Evolutionary conservation across 306 rosid genomes (phyloP), one percentile per base, ranked within the genome.

Genomic region (Lagenaria siceraria): DNA sequence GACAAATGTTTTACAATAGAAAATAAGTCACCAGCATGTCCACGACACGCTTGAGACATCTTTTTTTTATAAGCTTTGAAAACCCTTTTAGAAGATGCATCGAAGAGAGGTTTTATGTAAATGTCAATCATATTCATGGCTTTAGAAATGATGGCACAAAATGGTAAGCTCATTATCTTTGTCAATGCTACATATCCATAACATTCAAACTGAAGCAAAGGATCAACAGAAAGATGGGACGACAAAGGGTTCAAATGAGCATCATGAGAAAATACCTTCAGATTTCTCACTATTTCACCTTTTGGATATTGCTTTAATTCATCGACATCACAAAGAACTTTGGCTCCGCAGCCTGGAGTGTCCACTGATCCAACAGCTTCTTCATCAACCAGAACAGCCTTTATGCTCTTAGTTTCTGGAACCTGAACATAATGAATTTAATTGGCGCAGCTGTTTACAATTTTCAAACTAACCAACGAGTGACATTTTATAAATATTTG

Each of bases 341-440:
- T 90, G 8, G 92, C 96, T 51, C 96, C 96, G 53, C 80, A 81
- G n/a, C 92, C 89, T 54, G 81, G 78, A 52, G 83, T 29, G 52
- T 83, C 81, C 53, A 80, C 78, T 17, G 90, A 81, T 54, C 96
- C 96, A 70, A 88, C 90, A 52, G 96, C 88, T 80, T 88, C 92
- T 88, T 86, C 96, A 77, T 90, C 96, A 81, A 90, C 96, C 82
- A 90, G 65, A 43, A 86, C 96, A 69, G 75, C 85, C 77, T 78
- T 81, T 53, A 85, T 79, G 75, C 31, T 81, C 58, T 81, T 88
- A 10, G 72, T 76, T 87, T 88, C 87, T 51, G 96, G 96, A 82
- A 86, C 79, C 96, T 90, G 85, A 42, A 17, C 12, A 65, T 31
- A 49, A 76, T 15, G 18, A 38, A n/a, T 22, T 5, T 22, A 21